Conservation (phyloP, 129 eudicot genomes). For the Helianthus tuberosus region DNA sequence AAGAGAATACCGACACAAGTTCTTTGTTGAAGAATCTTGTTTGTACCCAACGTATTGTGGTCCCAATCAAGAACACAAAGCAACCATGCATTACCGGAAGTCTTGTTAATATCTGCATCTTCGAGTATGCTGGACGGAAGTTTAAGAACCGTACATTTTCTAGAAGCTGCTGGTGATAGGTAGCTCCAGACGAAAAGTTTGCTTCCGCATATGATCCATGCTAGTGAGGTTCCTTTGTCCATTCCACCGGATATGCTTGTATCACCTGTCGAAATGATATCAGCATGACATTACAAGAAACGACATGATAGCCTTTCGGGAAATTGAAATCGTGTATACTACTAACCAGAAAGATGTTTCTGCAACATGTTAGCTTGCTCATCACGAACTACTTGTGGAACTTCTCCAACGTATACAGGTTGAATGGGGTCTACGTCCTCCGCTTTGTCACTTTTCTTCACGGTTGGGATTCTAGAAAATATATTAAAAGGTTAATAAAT, state of each 20-base stretch:
- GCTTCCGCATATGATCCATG: conserved; percentile 82
- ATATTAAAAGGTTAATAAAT: conserved; percentile 12
- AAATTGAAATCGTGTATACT: conserved; percentile 9
- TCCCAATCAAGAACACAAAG: conserved; percentile 66
- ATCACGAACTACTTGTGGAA: conserved; percentile 89
- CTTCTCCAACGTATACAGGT: conserved; percentile 88
- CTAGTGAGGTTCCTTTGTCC: conserved; percentile 76
- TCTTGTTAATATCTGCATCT: conserved; percentile 49
- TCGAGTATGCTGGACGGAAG: conserved; percentile 52
- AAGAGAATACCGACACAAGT: conserved; percentile 67
- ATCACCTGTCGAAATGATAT: conserved; percentile 55
- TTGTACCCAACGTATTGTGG: conserved; percentile 27
- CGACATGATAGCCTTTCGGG: conserved; percentile 9
- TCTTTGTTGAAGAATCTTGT: conserved; percentile 40
- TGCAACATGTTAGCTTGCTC: conserved; percentile 58
- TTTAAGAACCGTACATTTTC: conserved; percentile 70
- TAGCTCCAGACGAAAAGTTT: conserved; percentile 75
- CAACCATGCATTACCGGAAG: conserved; percentile 51
- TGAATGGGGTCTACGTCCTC: conserved; percentile 62
- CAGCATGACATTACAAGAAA: conserved; percentile 4
- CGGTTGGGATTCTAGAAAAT: conserved; percentile 59
- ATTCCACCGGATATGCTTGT: conserved; percentile 73
- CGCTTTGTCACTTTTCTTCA: conserved; percentile 51
- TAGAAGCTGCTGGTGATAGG: conserved; percentile 66
- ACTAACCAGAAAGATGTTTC: conserved; percentile 65